Evolutionary conservation across 371 early-diverging fungal species (phyloP).

Genomic region (Dichotomocladium elegans): DNA sequence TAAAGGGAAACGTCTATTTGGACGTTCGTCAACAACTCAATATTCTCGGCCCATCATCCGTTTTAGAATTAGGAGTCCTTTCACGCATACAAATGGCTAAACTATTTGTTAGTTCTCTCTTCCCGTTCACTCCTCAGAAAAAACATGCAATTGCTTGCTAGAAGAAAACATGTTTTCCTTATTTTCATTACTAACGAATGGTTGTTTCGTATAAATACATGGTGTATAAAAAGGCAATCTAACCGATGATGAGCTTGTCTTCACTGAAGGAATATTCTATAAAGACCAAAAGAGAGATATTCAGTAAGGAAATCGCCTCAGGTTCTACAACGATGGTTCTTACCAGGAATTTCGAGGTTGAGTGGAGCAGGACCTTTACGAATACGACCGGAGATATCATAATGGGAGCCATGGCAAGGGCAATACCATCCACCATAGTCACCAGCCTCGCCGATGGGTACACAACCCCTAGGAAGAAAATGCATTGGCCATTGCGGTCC

Average conservation of each 20-base stretch:
- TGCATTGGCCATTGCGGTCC: too few relatives aligned
- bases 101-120: too few relatives aligned
- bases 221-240: constrained; percentile 14
- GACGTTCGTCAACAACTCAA: too few relatives aligned
- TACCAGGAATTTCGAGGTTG: constrained; percentile 93
- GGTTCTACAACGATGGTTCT: neutral
- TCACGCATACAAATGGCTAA: too few relatives aligned
- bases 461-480: constrained; percentile 88
- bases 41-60: too few relatives aligned
- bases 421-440: constrained; percentile 99
- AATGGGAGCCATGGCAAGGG: constrained; percentile 98
- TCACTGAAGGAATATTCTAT: constrained; percentile 46
- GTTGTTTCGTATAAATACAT: neutral
- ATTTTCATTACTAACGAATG: too few relatives aligned
- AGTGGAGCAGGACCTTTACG: constrained; percentile 98
- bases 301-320: neutral
- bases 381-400: constrained; percentile 94
- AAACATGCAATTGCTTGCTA: too few relatives aligned
- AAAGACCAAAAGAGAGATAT: neutral
- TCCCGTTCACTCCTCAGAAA: too few relatives aligned
- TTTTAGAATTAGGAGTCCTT: too few relatives aligned
- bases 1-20: too few relatives aligned
- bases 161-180: too few relatives aligned
- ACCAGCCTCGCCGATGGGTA: constrained; percentile 97
- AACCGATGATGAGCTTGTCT: constrained; percentile 50